Base-by-base conservation (phyloP, 1,139 yeast genomes). In the Sugiyamaella castrensis region DNA sequence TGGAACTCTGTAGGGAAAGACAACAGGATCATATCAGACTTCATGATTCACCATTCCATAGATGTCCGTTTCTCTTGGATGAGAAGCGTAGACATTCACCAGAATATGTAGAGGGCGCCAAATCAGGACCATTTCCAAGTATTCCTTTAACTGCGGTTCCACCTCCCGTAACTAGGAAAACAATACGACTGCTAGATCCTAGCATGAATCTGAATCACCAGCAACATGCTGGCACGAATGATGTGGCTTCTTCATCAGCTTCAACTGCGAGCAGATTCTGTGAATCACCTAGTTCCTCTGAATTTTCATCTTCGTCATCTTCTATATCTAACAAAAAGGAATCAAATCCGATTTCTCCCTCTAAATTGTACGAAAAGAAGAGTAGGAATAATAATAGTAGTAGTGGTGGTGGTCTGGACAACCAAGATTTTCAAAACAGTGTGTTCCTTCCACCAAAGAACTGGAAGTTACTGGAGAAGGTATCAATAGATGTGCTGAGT, bases 11-110 rank as follows among this genome's bases (percentile, higher is more conserved):
- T 40, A 68, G 80, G 50, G 64, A 64, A 9, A 62, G 68, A 15
- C 96, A 89, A 64, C 83, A 83, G 50, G 72, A 72, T 6, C 95
- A 87, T 64, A 70, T 89, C 1, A 70, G 79, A 24, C 58, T 72
- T 10, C 86, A 87, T 60, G 98, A 92, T 70, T 86, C 87, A 0
- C 91, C 96, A 0, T 88, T 80, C 57, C 94, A 87, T 57, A 70
- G 98, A 47, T 72, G 81, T 19, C 83, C 95, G 0, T 89, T 88
- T 61, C 65, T 91, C 33, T 66, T 91, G 13, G 76, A 77, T 8
- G 74, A 73, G 10, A 74, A 76, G 15, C 68, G 71, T 15, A 72
- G 81, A 49, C 73, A 50, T 26, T 46, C 75, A 46, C 63, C 67
- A 0, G 61, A 62, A 1, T 86, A 84, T 58, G 64, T 70, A 11